A percentile compares a stretch with the other conserved stretches of the same genome.
Evolutionary conservation across 768 basidiomycete genomes (phyloP).

Genomic region (Plicaturopsis crispa): DNA sequence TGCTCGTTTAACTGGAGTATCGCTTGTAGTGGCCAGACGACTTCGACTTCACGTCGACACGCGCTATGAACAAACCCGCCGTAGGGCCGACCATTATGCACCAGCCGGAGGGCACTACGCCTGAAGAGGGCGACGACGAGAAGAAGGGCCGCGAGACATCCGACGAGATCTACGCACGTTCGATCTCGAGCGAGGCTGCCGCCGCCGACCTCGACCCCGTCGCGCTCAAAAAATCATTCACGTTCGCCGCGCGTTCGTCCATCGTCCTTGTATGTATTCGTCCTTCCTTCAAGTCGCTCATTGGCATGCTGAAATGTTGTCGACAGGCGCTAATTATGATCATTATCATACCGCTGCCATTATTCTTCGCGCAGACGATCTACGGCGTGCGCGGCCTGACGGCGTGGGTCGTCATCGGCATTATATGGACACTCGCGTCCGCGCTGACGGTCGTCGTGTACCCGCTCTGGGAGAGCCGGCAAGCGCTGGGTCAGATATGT

Average conservation of each 20-base stretch:
- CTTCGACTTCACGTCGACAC: constrained; percentile 75
- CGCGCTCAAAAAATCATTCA: constrained; percentile 65
- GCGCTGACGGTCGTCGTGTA: constrained; percentile 72
- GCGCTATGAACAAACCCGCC: constrained; percentile 58
- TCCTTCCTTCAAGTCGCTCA: constrained; percentile 1
- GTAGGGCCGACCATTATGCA: constrained; percentile 8
- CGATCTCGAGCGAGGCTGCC: constrained; percentile 28
- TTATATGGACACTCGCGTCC: constrained; percentile 80
- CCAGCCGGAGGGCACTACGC: constrained; percentile 18
- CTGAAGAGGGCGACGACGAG: constrained; percentile 30
- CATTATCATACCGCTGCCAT: constrained; percentile 73
- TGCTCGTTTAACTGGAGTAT: background rate
- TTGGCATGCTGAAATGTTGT: background rate
- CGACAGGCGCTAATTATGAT: constrained; percentile 53
- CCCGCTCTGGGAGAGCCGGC: constrained; percentile 80
- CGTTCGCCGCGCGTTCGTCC: constrained; percentile 73
- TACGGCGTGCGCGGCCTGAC: constrained; percentile 58
- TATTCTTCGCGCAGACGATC: constrained; percentile 77
- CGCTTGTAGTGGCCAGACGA: constrained; percentile 62
- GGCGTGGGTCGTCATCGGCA: constrained; percentile 76
- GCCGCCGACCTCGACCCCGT: constrained; percentile 55
- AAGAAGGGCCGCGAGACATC: constrained; percentile 25
- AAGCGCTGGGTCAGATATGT: constrained; percentile 50
- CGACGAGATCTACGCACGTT: constrained; percentile 11
- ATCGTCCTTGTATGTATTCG: constrained; percentile 45